Base-by-base conservation (phyloP, 352 stramenopile genomes). In the Globisporangium camurandrum region DNA sequence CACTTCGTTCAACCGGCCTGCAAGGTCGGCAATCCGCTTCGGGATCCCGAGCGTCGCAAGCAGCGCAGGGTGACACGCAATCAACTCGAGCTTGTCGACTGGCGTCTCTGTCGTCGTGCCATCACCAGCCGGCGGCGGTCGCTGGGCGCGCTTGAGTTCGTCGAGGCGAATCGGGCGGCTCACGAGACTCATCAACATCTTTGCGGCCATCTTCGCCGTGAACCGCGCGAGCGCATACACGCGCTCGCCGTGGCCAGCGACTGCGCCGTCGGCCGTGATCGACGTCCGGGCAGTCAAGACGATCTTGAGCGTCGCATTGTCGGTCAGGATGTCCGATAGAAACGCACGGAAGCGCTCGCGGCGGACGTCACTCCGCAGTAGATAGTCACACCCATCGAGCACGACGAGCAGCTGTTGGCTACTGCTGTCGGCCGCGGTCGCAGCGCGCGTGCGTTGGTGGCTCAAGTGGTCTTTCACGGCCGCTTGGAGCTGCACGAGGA, bases 121-220 rank as follows among this genome's bases (percentile, higher is more conserved):
- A 14, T 10, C 24, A 27, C 17, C 26, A 28, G 44, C 44, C n/a
- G n/a, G 4, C 10, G 57, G 62, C 3, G 44, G 45, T 26, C 40
- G 27, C 8, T 52, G 51, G 23, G 75, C 59, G 22, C 56, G 64
- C 49, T 81, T 80, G 14, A 89, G 58, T 37, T 89, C 78, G 36
- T 89, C 75, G 5, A 85, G 24, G 20, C 75, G 75, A 47, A 89
- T 84, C 1, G 75, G 71, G 12, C 78, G 78, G 47, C 75, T 89
- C 57, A 87, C 69, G 20, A 89, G 66, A 58, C 75, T 82, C 44
- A 89, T 62, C 7, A 89, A 56, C 75, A 89, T 78, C 60, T 82
- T 86, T 7, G 75, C 82, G 19, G 78, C 59, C 57, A 67, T 86
- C 56, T 87, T 87, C 41, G 77, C 66, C 19, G 71, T 69, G 61